Evolutionary conservation across 345 rosid species (phyloP).

Genomic region (Theobroma cacao): DNA sequence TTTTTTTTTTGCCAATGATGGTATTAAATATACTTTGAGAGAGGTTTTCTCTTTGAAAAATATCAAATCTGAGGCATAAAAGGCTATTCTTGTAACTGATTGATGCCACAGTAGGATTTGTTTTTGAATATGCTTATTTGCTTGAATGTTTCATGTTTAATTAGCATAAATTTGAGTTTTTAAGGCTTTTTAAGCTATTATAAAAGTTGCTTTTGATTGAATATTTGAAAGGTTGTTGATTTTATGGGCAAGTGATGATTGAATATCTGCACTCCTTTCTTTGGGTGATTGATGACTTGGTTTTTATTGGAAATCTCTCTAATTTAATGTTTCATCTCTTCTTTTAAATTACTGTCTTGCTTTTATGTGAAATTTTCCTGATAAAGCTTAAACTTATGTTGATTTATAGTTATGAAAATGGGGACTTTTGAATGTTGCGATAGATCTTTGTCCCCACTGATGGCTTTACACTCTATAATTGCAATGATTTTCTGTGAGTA

Average conservation of each 20-base stretch:
- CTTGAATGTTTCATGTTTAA: background rate
- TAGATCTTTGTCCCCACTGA: background rate
- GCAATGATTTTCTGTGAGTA: background rate
- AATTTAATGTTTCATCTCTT: background rate
- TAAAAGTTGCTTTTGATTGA: background rate
- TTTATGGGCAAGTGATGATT: background rate
- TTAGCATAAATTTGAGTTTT: background rate
- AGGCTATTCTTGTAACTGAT: background rate
- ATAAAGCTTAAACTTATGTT: background rate
- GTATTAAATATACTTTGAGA: slow-evolving; percentile 65
- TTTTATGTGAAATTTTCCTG: background rate
- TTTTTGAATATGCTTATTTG: background rate
- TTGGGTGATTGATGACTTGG: background rate
- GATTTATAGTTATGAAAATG: background rate
- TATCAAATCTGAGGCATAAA: slow-evolving; percentile 36
- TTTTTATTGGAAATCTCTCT: background rate
- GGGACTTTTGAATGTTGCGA: background rate
- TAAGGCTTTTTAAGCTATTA: background rate
- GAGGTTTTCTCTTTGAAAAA: slow-evolving; percentile 27
- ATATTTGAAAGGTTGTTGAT: background rate
- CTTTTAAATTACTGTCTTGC: too few relatives aligned
- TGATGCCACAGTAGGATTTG: background rate
- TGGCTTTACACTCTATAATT: background rate
- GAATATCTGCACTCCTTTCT: background rate
- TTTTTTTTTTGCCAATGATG: slow-evolving; percentile 40